Evolutionary conservation across 805 yeast genomes (phyloP).

Genomic region (Zygoascus flipseniorum): DNA sequence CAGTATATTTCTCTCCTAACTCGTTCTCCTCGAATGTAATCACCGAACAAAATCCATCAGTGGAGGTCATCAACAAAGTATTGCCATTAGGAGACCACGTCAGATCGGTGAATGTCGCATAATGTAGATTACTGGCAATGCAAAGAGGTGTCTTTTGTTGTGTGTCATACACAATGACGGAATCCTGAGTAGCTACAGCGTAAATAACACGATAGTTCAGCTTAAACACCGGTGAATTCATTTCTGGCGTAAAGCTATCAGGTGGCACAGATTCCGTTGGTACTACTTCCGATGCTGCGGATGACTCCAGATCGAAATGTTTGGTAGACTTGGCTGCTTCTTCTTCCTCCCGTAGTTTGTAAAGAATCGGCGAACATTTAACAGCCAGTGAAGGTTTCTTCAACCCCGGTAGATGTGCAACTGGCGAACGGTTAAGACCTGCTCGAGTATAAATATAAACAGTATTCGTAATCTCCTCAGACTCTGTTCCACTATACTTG

Average conservation of each 20-base stretch:
- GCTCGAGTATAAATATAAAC: constrained; percentile 72
- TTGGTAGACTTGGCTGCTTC: constrained; percentile 1
- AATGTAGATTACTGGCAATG: constrained; percentile 70
- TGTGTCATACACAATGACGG: constrained; percentile 76
- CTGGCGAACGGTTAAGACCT: constrained; percentile 61
- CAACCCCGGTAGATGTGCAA: constrained; percentile 70
- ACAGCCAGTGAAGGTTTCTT: constrained; percentile 79
- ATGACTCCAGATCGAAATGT: background rate
- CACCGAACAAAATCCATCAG: constrained; percentile 87
- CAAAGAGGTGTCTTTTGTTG: constrained; percentile 62
- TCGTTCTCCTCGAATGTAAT: constrained; percentile 44
- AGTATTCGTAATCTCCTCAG: constrained; percentile 49
- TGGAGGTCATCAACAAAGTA: constrained; percentile 63
- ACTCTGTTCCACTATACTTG: constrained; percentile 29
- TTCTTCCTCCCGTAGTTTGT: constrained; percentile 29
- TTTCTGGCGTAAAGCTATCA: background rate
- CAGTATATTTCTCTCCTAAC: constrained; percentile 40
- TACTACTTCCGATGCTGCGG: constrained; percentile 6
- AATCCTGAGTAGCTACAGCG: constrained; percentile 89
- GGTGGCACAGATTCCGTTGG: constrained; percentile 3
- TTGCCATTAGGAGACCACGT: constrained; percentile 77
- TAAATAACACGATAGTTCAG: constrained; percentile 76
- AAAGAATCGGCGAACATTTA: constrained; percentile 63
- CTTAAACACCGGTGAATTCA: constrained; percentile 33
- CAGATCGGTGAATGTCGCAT: constrained; percentile 80